phyloP scores from a whole-genome alignment of 352 stramenopile species.

The Globisporangium perplexum region DNA sequence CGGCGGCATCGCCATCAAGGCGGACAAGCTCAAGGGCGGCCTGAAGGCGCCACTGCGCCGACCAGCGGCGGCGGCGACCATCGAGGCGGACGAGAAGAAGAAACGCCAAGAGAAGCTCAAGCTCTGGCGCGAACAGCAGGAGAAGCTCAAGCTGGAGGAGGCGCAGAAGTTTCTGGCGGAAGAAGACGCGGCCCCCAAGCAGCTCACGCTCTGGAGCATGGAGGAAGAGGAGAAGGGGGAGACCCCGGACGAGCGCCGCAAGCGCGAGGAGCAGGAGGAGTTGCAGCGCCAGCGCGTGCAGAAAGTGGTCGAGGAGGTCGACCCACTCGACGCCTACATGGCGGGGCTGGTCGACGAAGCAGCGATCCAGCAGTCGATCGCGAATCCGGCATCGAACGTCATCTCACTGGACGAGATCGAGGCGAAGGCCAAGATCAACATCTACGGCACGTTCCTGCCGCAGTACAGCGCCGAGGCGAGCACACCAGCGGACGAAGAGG shows the following conservation, averaged over 20 bases:
- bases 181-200: conserved; percentile 62
- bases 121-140: conserved; percentile 53
- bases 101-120: conserved; percentile 41
- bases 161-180: conserved; percentile 60
- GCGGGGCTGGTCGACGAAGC: conserved; percentile 74
- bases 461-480: conserved; percentile 11
- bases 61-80: not conserved
- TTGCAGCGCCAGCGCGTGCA: conserved; percentile 55
- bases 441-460: conserved; percentile 83
- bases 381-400: conserved; percentile 66
- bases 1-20: conserved; percentile 59
- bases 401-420: conserved; percentile 85
- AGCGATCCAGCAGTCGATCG: conserved; percentile 65
- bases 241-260: conserved; percentile 36
- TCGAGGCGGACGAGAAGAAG: conserved; percentile 31
- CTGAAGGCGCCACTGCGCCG: conserved; percentile 17
- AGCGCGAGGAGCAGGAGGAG: conserved; percentile 38
- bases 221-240: conserved; percentile 66
- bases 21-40: conserved; percentile 16
- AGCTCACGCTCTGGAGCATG: conserved; percentile 54
- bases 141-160: conserved; percentile 57
- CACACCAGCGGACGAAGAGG: conserved; percentile 8
- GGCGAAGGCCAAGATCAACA: conserved; percentile 69
- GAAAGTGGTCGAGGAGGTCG: conserved; percentile 73
- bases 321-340: conserved; percentile 86